Percentiles rank a stretch among this genome's conserved stretches.
phyloP scores from a whole-genome alignment of 192 early-diverging fungal species.

The Spizellomyces sp. region DNA sequence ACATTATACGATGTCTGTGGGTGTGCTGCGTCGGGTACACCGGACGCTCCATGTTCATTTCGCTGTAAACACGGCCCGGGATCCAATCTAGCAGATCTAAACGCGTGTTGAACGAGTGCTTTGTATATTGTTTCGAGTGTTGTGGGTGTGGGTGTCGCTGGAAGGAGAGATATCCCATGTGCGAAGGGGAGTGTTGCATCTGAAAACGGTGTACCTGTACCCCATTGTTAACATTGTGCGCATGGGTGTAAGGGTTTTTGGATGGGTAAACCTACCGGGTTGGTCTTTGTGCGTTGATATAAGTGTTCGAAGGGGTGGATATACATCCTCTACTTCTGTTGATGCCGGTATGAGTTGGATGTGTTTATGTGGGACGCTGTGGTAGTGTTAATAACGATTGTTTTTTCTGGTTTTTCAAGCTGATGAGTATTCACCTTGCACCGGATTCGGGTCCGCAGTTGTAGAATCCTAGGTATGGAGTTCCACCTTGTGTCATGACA shows the following conservation, averaged over 20 bases:
- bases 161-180: conserved; percentile 13
- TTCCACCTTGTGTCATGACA: background rate
- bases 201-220: conserved; percentile 16
- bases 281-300: background rate
- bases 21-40: background rate
- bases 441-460: conserved; percentile 47
- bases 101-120: conserved; percentile 17
- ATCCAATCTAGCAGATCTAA: conserved; percentile 23
- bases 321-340: conserved; percentile 23
- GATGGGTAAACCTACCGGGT: background rate
- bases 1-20: conserved; percentile 58
- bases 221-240: too few species aligned
- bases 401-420: too few species aligned
- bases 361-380: conserved; percentile 62
- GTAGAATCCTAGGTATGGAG: conserved; percentile 39
- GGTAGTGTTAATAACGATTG: background rate
- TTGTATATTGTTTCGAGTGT: conserved; percentile 26
- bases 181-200: conserved; percentile 20
- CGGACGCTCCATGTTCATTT: conserved; percentile 1
- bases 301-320: background rate
- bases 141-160: background rate
- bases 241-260: too few species aligned
- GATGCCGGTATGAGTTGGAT: conserved; percentile 61
- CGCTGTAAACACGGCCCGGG: conserved; percentile 18
- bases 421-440: conserved; percentile 44